phyloP scores from a whole-genome alignment of 257 asterid species.

The Scutellaria minor region DNA sequence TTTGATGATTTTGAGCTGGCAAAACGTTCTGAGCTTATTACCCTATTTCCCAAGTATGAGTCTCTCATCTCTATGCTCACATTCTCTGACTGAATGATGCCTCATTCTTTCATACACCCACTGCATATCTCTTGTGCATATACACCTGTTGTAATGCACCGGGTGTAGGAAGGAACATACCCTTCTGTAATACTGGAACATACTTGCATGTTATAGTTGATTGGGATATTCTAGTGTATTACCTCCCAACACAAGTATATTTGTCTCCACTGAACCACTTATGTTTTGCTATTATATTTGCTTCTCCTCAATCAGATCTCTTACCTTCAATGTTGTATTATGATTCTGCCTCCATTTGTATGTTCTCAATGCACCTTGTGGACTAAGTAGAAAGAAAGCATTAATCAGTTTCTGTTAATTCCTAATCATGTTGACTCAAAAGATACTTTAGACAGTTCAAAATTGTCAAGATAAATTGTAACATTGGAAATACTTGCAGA shows the following conservation, averaged over 20 bases:
- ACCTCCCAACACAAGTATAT: not conserved
- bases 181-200: not conserved
- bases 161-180: too few species aligned
- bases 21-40: slow-evolving; percentile 61
- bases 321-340: not conserved
- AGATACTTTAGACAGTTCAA: too few species aligned
- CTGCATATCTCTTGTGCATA: not conserved
- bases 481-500: too few species aligned
- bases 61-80: slow-evolving; percentile 69
- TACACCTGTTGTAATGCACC: not conserved
- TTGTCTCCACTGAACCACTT: not conserved
- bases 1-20: slow-evolving; percentile 93
- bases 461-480: too few species aligned
- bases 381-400: not conserved
- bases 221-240: too few species aligned
- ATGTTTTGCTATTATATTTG: not conserved
- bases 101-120: not conserved
- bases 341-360: not conserved
- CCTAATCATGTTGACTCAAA: too few species aligned
- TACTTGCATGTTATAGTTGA: not conserved
- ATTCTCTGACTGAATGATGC: slow-evolving; percentile 41
- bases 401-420: too few species aligned
- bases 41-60: slow-evolving; percentile 63
- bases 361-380: not conserved
- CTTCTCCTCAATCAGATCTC: not conserved